Evolutionary conservation across 805 yeast genomes (phyloP), one percentile per base, ranked within the genome.

Genomic region (Limtongozyma cylindracea): DNA sequence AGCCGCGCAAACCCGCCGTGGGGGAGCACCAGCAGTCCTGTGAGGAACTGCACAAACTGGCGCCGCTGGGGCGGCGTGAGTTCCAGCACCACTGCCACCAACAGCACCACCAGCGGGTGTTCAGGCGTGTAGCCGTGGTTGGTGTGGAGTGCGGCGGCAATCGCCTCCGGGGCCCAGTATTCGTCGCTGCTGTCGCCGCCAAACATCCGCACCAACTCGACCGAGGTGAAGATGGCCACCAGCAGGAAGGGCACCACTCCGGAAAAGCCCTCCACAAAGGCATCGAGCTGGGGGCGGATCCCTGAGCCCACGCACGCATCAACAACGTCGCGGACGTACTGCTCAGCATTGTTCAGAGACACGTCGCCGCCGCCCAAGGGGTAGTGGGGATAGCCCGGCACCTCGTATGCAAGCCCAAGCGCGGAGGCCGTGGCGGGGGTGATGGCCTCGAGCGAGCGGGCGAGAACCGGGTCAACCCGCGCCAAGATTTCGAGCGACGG

Each of bases 21-120:
- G 1, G 98, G 98, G 21, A 88, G 45, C 29, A 69, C 76, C 5
- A 96, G 94, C 2, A 94, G 66, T 0, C 96, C 96, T 0, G 96
- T 84, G 28, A 82, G 48, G 40, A 84, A 84, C 40, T 77, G 92
- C 20, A 80, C 45, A 35, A 84, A 84, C 16, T 54, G 44, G 17
- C 95, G 53, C 28, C 72, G 63, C 28, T 78, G 73, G 1, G 44
- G 38, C 2, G 32, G 31, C 15, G 43, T 37, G 28, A 80, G 70
- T 5, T 48, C 47, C 3, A 60, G 38, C 60, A 88, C 50, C 2
- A 76, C 51, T 17, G 53, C 51, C n/a, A 80, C 40, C 19, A 88
- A 45, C 25, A 58, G 51, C 26, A 53, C 56, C 3, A 84, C 62
- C 1, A 70, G 53, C 10, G 42, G 42, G 3, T 91, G 73, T 17